These are phyloP conservation scores for Calonectria fujianensis DNA, from an alignment of 2,329 filamentous ascomycete genomes.

Conservation along the genomic window DNA sequence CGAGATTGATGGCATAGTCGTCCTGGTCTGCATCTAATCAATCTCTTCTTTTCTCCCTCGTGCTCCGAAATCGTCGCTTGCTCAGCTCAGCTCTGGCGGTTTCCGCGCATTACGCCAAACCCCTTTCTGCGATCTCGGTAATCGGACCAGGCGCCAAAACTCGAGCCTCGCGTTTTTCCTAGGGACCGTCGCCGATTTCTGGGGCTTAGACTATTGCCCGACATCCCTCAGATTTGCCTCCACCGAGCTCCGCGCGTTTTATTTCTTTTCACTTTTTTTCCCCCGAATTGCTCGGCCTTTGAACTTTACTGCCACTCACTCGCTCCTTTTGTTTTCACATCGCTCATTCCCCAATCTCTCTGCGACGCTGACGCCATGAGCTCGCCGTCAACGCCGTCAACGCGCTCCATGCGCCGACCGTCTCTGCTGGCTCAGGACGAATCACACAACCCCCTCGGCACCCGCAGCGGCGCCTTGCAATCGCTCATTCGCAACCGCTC, in stretches of 20 bases:
- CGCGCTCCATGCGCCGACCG: slow-evolving; percentile 55
- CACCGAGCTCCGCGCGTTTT: slow-evolving; percentile 22
- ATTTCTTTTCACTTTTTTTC: slow-evolving; percentile 2
- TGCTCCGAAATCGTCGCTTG: slow-evolving; percentile 15
- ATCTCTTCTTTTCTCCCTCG: slow-evolving; percentile 22
- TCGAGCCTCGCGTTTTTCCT: slow-evolving; percentile 11
- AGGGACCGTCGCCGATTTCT: not conserved
- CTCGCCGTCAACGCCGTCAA: slow-evolving; percentile 56
- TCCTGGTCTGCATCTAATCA: slow-evolving; percentile 28
- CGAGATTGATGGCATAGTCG: slow-evolving; percentile 17
- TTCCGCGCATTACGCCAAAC: slow-evolving; percentile 13
- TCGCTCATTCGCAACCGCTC: slow-evolving; percentile 64
- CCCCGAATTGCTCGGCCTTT: not conserved
- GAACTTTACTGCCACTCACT: not conserved
- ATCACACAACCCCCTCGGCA: slow-evolving; percentile 58
- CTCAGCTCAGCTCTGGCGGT: not conserved
- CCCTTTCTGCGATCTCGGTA: slow-evolving; percentile 32
- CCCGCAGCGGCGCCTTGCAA: slow-evolving; percentile 61
- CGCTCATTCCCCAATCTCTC: slow-evolving; percentile 4
- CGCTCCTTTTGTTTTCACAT: slow-evolving; percentile 31
- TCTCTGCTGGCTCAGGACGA: slow-evolving; percentile 60
- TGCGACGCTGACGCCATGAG: slow-evolving; percentile 51
- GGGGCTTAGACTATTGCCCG: slow-evolving; percentile 8
- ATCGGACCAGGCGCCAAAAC: slow-evolving; percentile 29
- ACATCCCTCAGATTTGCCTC: slow-evolving; percentile 12